phyloP scores from a whole-genome alignment of 768 basidiomycete genomes.

The Galerina marginata region DNA sequence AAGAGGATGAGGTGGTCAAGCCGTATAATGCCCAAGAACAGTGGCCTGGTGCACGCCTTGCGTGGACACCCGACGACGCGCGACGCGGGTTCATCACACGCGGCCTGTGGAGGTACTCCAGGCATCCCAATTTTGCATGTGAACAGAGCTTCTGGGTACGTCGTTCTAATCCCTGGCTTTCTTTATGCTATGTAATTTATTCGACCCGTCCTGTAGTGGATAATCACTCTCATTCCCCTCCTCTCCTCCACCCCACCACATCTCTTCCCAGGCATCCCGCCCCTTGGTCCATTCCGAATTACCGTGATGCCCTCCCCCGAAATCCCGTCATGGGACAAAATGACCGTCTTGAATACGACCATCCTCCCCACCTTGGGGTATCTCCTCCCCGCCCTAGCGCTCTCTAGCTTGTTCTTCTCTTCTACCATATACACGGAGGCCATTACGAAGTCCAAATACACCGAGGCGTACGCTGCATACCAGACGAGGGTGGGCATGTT shows the following conservation, averaged over 20 bases:
- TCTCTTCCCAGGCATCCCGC: slow-evolving; percentile 22
- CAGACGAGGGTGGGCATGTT: slow-evolving; percentile 86
- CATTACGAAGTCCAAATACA: slow-evolving; percentile 79
- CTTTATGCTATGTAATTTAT: background rate
- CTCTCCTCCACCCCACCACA: slow-evolving; percentile 44
- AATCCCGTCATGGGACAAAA: slow-evolving; percentile 13
- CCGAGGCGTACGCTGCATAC: slow-evolving; percentile 71
- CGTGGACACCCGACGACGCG: slow-evolving; percentile 69
- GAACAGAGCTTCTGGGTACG: slow-evolving; percentile 89
- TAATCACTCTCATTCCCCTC: slow-evolving; percentile 72
- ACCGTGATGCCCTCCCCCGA: slow-evolving; percentile 22
- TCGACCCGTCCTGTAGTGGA: slow-evolving; percentile 47
- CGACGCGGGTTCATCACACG: slow-evolving; percentile 83
- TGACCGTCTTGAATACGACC: slow-evolving; percentile 36
- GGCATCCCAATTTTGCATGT: slow-evolving; percentile 93
- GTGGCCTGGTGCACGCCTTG: slow-evolving; percentile 70
- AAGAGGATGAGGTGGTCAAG: slow-evolving; percentile 37
- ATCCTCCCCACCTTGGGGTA: slow-evolving; percentile 27
- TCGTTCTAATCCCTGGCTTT: slow-evolving; percentile 10
- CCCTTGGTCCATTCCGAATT: slow-evolving; percentile 17
- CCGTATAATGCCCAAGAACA: slow-evolving; percentile 52
- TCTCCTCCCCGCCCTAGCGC: slow-evolving; percentile 60
- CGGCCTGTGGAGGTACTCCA: slow-evolving; percentile 85
- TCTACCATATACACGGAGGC: slow-evolving; percentile 84
- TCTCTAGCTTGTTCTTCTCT: slow-evolving; percentile 75